Conservation (phyloP, 805 yeast species). For the Hanseniaspora clermontiae region DNA sequence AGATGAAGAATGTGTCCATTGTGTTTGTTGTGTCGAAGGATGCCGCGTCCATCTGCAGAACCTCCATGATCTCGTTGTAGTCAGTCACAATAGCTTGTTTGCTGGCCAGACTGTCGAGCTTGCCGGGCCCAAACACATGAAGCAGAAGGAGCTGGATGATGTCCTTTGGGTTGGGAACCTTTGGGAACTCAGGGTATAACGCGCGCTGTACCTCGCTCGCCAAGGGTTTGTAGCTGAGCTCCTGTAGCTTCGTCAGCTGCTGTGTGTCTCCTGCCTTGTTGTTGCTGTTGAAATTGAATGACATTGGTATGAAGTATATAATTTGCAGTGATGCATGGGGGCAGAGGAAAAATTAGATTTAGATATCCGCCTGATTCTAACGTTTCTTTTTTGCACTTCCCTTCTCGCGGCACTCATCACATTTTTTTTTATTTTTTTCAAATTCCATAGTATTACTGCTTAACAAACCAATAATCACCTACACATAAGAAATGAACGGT, state of each 20-base stretch:
- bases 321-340: too few species aligned
- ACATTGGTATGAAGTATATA: too few species aligned
- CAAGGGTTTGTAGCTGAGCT: background rate
- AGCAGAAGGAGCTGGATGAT: background rate
- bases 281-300: conserved; percentile 7
- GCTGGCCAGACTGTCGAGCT: background rate
- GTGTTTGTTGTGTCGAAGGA: background rate
- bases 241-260: background rate
- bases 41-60: background rate
- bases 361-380: too few species aligned
- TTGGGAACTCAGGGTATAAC: background rate
- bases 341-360: too few species aligned
- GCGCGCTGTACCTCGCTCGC: background rate
- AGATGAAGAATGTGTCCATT: background rate
- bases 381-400: background rate
- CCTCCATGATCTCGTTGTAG: background rate
- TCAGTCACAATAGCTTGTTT: background rate
- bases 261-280: background rate
- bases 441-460: too few species aligned
- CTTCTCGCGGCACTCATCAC: background rate
- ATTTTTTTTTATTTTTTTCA: background rate
- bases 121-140: background rate
- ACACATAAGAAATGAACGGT: conserved; percentile 94
- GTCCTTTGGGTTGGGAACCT: background rate
- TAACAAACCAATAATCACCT: too few species aligned